Conservation (phyloP, 2,329 filamentous ascomycete genomes). For the Cytospora piceicola region DNA sequence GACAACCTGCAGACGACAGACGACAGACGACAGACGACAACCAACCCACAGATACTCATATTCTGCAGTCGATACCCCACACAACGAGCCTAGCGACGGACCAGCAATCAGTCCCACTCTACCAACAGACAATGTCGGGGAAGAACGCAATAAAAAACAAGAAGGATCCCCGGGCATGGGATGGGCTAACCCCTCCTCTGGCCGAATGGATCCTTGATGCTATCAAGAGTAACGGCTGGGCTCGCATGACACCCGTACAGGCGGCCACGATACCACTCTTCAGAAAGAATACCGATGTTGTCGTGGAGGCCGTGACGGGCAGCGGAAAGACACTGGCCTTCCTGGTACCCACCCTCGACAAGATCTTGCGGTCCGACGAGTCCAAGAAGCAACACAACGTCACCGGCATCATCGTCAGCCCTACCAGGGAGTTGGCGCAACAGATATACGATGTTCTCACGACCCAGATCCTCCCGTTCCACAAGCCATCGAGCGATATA, state of each 20-base stretch:
- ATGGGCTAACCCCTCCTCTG: constrained; percentile 69
- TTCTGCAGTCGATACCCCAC: background rate
- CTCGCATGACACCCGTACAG: constrained; percentile 91
- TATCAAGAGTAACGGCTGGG: constrained; percentile 74
- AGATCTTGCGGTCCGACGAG: constrained; percentile 77
- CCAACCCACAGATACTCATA: background rate
- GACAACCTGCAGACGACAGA: background rate
- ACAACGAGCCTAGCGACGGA: background rate
- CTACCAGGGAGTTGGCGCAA: constrained; percentile 87
- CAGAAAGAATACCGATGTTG: constrained; percentile 87
- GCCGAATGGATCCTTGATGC: constrained; percentile 87
- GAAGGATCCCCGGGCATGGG: constrained; percentile 63
- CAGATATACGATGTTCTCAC: constrained; percentile 86
- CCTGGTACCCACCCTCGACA: constrained; percentile 77
- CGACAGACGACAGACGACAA: background rate
- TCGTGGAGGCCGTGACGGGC: constrained; percentile 89
- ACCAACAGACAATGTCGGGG: constrained; percentile 38
- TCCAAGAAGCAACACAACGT: constrained; percentile 89
- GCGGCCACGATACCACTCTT: constrained; percentile 88
- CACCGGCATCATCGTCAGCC: constrained; percentile 87
- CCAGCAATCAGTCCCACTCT: background rate
- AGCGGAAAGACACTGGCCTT: constrained; percentile 91
- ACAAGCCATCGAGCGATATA: constrained; percentile 73
- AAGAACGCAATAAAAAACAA: constrained; percentile 41
- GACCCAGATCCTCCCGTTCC: constrained; percentile 75